Conservation (phyloP, 768 basidiomycete species). For the Lactarius akahatsu region DNA sequence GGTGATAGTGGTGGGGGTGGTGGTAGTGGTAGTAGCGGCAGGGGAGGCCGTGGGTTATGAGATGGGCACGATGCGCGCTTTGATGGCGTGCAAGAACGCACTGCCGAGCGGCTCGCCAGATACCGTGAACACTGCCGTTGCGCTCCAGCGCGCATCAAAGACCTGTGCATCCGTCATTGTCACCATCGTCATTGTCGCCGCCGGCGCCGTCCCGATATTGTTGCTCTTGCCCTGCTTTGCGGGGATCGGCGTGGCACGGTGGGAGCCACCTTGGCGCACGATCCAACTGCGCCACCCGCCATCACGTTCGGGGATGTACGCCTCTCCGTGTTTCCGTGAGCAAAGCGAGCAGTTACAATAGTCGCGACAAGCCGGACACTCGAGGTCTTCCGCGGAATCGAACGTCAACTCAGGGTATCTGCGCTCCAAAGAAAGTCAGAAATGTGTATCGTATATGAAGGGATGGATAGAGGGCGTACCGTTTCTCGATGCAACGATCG, state of each 20-base stretch:
- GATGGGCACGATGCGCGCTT: not conserved
- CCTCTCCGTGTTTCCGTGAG: conserved; percentile 49
- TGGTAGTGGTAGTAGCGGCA: not conserved
- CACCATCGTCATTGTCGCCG: not conserved
- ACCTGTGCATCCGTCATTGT: not conserved
- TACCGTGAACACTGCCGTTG: not conserved
- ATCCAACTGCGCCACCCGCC: conserved; percentile 27
- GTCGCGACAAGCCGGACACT: conserved; percentile 48
- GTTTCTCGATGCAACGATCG: conserved; percentile 23
- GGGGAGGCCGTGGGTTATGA: not conserved
- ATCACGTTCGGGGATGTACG: conserved; percentile 40
- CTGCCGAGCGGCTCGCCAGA: not conserved
- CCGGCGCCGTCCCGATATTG: not conserved
- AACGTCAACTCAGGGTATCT: conserved; percentile 46
- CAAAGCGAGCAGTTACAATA: conserved; percentile 57
- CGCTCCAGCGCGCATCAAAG: not conserved
- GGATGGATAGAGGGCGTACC: conserved; percentile 1
- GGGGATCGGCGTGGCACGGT: not conserved
- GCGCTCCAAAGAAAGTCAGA: not conserved
- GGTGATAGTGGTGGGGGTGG: not conserved
- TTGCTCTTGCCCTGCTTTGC: not conserved
- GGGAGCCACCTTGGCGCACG: not conserved
- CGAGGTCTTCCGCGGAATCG: conserved; percentile 34
- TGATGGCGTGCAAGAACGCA: not conserved
- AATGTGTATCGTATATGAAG: not conserved